Evolutionary conservation across 768 basidiomycete genomes (phyloP).

Genomic region (Mycena amicta): DNA sequence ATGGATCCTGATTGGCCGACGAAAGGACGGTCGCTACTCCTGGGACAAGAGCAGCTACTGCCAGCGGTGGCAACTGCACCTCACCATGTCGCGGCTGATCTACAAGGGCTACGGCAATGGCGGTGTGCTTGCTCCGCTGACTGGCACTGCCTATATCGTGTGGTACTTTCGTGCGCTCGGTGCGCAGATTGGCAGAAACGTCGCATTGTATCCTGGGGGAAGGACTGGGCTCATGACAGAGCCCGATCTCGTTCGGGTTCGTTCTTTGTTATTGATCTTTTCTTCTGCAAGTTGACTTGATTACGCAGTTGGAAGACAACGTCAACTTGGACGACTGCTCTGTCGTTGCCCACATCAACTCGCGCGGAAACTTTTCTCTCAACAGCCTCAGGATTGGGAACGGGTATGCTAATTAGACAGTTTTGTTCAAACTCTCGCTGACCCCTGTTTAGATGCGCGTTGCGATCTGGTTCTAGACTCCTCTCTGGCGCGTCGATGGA

Average conservation of each 20-base stretch:
- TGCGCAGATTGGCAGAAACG: conserved; percentile 46
- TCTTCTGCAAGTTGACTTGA: conserved; percentile 4
- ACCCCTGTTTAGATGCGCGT: conserved; percentile 34
- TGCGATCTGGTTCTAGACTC: conserved; percentile 48
- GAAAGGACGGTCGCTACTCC: conserved; percentile 40
- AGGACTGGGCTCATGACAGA: conserved; percentile 48
- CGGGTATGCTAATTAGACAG: conserved; percentile 27
- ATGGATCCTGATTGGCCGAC: conserved; percentile 45
- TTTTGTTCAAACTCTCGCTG: background rate
- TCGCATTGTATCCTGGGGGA: conserved; percentile 43
- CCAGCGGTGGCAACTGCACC: conserved; percentile 53
- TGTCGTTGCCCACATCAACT: conserved; percentile 51
- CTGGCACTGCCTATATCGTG: conserved; percentile 45
- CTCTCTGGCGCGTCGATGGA: conserved; percentile 56
- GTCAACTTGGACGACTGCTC: conserved; percentile 50
- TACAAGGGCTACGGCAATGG: conserved; percentile 45
- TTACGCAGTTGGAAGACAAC: conserved; percentile 40
- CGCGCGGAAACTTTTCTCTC: conserved; percentile 46
- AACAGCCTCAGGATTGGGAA: conserved; percentile 44
- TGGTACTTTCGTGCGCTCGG: conserved; percentile 49
- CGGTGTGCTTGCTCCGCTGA: conserved; percentile 41
- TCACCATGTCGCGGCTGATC: conserved; percentile 38
- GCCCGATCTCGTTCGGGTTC: conserved; percentile 46
- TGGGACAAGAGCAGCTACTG: conserved; percentile 54
- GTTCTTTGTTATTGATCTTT: conserved; percentile 2